Percentiles rank a stretch among this genome's conserved stretches.
These are phyloP conservation scores for Xerophyta viscosa DNA, from an alignment of 106 monocot genomes.

Conservation along the genomic window DNA sequence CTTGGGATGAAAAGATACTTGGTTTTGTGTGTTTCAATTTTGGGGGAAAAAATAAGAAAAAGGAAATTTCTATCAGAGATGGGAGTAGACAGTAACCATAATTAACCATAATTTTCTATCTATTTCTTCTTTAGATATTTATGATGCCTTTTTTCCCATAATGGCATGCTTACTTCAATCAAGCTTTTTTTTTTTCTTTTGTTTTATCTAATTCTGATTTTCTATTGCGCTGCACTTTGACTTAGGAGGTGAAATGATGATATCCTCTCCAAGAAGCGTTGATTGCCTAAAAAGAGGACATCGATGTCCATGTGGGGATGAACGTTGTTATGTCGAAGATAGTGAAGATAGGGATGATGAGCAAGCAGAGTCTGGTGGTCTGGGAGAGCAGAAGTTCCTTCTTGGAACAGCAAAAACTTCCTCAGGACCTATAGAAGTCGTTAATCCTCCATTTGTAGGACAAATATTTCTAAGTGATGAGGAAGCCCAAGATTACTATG, in stretches of 20 bases:
- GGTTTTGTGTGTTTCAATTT: no score
- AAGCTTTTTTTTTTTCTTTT: not conserved
- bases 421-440: constrained; percentile 1
- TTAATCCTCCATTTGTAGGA: constrained; percentile 47
- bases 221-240: not conserved
- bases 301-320: constrained; percentile 41
- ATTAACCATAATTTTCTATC: no score
- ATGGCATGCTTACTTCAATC: not conserved
- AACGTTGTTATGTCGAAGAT: constrained; percentile 18
- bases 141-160: no score
- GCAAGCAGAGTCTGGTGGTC: constrained; percentile 1
- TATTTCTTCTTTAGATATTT: no score
- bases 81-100: no score
- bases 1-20: no score
- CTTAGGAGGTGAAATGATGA: constrained; percentile 1
- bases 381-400: constrained; percentile 14
- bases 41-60: no score
- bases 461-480: constrained; percentile 65
- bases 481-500: constrained; percentile 74
- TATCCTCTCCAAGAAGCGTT: not conserved
- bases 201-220: not conserved
- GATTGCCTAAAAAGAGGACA: constrained; percentile 5
- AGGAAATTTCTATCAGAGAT: no score
- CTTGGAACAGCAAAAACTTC: constrained; percentile 18
- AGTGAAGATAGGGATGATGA: constrained; percentile 21